Evolutionary conservation across 163 green algal genomes (phyloP).

Genomic region (Scenedesmus sp.): DNA sequence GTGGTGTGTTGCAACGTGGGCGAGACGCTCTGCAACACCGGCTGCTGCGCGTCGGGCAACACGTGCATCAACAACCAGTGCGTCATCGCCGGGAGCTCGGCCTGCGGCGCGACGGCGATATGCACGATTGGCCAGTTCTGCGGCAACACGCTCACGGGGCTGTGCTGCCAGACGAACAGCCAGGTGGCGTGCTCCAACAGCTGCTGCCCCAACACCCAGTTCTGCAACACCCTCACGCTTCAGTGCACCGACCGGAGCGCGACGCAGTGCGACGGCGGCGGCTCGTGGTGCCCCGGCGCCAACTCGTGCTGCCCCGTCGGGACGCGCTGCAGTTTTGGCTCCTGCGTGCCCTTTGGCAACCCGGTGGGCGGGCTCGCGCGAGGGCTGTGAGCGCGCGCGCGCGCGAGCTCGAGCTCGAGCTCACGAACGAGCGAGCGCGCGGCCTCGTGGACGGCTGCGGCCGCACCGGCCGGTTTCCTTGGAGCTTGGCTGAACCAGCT

Average conservation of each 20-base stretch:
- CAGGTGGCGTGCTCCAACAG: conserved; percentile 18
- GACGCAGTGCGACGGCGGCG: neutral
- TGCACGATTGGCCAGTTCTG: conserved; percentile 18
- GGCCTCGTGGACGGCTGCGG: too few species aligned
- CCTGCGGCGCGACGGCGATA: conserved; percentile 1
- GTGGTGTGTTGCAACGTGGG: conserved; percentile 16
- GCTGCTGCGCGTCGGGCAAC: conserved; percentile 30
- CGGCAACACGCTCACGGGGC: neutral
- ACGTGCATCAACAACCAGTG: conserved; percentile 39
- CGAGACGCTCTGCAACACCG: conserved; percentile 28
- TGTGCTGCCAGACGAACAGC: neutral
- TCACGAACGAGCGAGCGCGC: too few species aligned
- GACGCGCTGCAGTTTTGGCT: neutral
- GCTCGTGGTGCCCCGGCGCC: conserved; percentile 11
- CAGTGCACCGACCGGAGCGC: conserved; percentile 2
- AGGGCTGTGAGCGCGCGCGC: too few species aligned
- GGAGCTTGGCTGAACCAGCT: too few species aligned
- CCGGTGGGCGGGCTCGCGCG: too few species aligned
- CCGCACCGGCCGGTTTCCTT: too few species aligned
- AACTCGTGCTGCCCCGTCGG: conserved; percentile 15
- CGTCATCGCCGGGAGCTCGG: neutral
- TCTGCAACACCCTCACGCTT: conserved; percentile 13
- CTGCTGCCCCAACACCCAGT: neutral
- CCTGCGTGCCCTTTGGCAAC: neutral
- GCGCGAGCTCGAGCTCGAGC: too few species aligned